These are phyloP conservation scores for Pistacia atlantica DNA, from an alignment of 345 rosid genomes.

Conservation along the genomic window DNA sequence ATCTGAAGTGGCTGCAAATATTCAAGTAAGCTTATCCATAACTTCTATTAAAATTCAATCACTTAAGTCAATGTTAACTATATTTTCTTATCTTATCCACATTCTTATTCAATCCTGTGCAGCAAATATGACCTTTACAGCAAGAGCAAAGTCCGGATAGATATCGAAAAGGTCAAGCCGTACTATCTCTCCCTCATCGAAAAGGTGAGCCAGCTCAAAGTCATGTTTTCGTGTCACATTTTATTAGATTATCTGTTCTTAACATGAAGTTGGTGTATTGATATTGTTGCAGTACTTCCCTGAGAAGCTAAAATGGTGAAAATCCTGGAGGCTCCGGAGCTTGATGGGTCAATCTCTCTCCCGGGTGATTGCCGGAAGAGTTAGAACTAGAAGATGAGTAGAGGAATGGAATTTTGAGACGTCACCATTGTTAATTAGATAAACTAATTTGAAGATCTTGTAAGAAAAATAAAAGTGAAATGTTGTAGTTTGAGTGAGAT, in stretches of 20 bases:
- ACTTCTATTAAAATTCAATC: background rate
- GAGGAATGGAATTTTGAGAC: background rate
- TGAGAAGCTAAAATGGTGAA: conserved; percentile 35
- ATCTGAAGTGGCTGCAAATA: conserved; percentile 50
- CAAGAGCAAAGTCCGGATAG: conserved; percentile 56
- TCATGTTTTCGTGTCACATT: background rate
- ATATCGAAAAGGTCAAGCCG: conserved; percentile 56
- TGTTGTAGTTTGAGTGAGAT: background rate
- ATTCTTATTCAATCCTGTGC: background rate
- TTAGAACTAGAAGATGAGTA: background rate
- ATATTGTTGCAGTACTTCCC: conserved; percentile 33
- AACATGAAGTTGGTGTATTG: no score
- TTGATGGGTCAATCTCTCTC: background rate
- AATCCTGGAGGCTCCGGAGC: background rate
- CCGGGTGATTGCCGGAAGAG: background rate
- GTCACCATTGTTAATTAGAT: background rate
- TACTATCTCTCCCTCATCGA: conserved; percentile 50
- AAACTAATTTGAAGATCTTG: background rate
- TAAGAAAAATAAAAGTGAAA: background rate
- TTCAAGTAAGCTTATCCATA: conserved; percentile 36
- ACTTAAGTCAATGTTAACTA: background rate
- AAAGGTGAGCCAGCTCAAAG: conserved; percentile 27
- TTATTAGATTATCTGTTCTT: background rate
- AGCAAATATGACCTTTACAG: conserved; percentile 71
- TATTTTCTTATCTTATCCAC: background rate